Conservation (phyloP, 306 rosid genomes). For the Senna tora region DNA sequence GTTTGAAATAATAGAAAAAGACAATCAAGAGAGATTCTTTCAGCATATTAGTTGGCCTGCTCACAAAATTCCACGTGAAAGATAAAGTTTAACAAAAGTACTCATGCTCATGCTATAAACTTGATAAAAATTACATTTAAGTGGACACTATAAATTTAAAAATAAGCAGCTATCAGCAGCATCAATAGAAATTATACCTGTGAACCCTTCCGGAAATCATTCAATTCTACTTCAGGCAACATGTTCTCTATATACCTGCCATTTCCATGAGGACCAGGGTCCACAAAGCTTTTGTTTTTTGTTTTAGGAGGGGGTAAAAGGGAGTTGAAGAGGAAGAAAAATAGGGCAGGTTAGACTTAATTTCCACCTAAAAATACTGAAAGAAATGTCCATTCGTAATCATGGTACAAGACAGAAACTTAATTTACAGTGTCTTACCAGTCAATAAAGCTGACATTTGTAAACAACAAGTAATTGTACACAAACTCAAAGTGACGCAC, state of each 20-base stretch:
- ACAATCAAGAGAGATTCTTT: constrained; percentile 1
- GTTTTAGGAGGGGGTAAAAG: too few species aligned
- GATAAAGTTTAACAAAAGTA: background rate
- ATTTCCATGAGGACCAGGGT: constrained; percentile 93
- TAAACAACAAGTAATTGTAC: constrained; percentile 79
- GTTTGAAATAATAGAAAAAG: background rate
- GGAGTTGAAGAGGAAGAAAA: background rate
- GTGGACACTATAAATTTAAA: constrained; percentile 27
- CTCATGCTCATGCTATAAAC: background rate
- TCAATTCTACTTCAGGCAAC: constrained; percentile 84
- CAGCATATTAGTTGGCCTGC: constrained; percentile 1
- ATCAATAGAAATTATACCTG: constrained; percentile 62
- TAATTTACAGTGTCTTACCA: constrained; percentile 56
- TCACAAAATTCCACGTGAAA: constrained; percentile 19
- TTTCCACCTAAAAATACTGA: constrained; percentile 19
- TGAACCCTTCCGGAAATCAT: constrained; percentile 90
- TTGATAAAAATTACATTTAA: constrained; percentile 18
- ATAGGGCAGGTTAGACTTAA: constrained; percentile 31
- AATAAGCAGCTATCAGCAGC: constrained; percentile 4
- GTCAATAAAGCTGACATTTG: constrained; percentile 91
- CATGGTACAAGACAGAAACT: constrained; percentile 10
- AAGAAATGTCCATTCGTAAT: constrained; percentile 34
- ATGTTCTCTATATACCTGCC: constrained; percentile 81
- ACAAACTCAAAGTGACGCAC: constrained; percentile 80
- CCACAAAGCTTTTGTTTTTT: constrained; percentile 58